Base-by-base conservation (phyloP, 495 filamentous ascomycete species). In the Xylaria castorea region DNA sequence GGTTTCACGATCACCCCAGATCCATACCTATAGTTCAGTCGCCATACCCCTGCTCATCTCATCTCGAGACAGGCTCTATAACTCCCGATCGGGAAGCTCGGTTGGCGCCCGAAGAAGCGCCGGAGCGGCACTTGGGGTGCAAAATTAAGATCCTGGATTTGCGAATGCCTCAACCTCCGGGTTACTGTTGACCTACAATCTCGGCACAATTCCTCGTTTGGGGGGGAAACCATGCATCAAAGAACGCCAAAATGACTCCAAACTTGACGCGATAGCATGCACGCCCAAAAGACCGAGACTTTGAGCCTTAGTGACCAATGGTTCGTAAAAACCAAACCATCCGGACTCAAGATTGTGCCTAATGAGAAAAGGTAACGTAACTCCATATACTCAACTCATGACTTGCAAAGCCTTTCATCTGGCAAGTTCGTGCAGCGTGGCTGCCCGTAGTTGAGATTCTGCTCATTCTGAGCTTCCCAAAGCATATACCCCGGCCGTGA, bases 101-200 rank as follows among this genome's bases (percentile, higher is more conserved):
- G 46, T 68, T 73, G 62, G 57, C 65, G 63, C 46, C 78, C 76
- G 76, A 80, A 40, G 70, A 78, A 80, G 78, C 78, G 70, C 78
- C 76, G 77, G 66, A 65, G 55, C 53, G 65, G 64, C 36, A 76
- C 71, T 67, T 61, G 40, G 34, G 36, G n/a, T n/a, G 32, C 58
- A 22, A 38, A 22, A 14, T 4, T 30, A 27, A 9, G 44, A 25
- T 20, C 44, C 30, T 14, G 30, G 42, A 55, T 20, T 32, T 57
- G 65, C 48, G 32, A 55, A 38, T 42, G 48, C 48, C 2, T 70
- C 57, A 16, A 48, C 57, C 8, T 22, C 25, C 2, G 8, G 25
- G 32, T 62, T 38, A n/a, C 12, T 20, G 20, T 36, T 6, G 57
- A 30, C 22, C 42, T 62, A 30, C 38, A 36, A 61, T 70, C 42